Evolutionary conservation across 768 basidiomycete genomes (phyloP), one percentile per base, ranked within the genome.

Genomic region (Boletus insuetus): DNA sequence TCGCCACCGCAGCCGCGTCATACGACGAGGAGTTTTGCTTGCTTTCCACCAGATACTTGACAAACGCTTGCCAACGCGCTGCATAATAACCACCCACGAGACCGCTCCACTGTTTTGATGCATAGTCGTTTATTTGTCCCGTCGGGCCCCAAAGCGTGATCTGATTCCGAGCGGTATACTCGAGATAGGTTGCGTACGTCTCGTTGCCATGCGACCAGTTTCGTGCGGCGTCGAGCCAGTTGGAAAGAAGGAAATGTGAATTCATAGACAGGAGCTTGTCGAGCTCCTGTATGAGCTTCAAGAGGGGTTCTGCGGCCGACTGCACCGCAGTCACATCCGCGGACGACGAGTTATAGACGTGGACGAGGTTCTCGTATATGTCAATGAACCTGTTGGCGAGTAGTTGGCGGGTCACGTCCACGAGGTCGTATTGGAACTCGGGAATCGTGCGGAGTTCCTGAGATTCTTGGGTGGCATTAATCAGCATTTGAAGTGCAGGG

Each of bases 401-500:
- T 14, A 77, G 62, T 51, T 77, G 75, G 17, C 76, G 73, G 17
- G 73, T 61, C 39, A 75, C 49, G 49, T 77, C 72, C 16, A 76
- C 72, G n/a, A 73, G 63, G 64, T 77, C 76, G 57, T 72, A 71
- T 39, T 53, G 58, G 61, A 73, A 77, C 56, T 76, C 75, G 3
- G 70, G 70, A 6, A 67, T 56, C 2, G 56, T 3, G 8, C 26
- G 5, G 19, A 77, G 65, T 0, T 40, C 37, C 16, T 56, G 13
- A 41, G 53, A 53, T 51, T 48, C n/a, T n/a, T 55, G 4, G 59
- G 66, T 46, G 49, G 66, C 62, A 34, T 70, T 76, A 5, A 79
- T 73, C 3, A 98, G 73, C 3, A 91, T 92, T 51, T 83, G 80
- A 35, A 96, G 74, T 0, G 92, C 85, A 1, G 92, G 87, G 12